Conservation (phyloP, 495 filamentous ascomycete genomes). For the Jackrogersella minutella region DNA sequence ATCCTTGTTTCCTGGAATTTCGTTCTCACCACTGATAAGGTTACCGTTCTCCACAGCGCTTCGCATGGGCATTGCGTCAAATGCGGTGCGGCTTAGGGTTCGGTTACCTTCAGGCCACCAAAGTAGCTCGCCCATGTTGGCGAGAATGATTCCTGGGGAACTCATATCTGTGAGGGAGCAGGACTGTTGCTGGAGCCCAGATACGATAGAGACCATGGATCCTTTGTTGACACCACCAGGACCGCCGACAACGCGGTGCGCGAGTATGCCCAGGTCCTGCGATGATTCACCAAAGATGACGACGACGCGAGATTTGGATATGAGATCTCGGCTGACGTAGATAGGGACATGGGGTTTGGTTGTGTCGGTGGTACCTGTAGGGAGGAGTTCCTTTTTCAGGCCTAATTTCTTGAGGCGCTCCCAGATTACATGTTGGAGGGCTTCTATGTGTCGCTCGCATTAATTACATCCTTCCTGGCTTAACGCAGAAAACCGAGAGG, state of each 20-base stretch:
- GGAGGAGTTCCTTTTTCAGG: slow-evolving; percentile 66
- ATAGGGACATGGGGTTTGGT: slow-evolving; percentile 71
- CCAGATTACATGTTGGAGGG: slow-evolving; percentile 66
- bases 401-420: slow-evolving; percentile 66
- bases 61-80: slow-evolving; percentile 61
- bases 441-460: too few species aligned
- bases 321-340: slow-evolving; percentile 65
- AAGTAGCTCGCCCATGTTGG: slow-evolving; percentile 74
- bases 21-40: slow-evolving; percentile 55
- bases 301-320: slow-evolving; percentile 68
- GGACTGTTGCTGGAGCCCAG: slow-evolving; percentile 54
- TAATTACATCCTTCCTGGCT: too few species aligned
- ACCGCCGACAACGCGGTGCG: slow-evolving; percentile 69
- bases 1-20: slow-evolving; percentile 61
- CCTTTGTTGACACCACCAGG: slow-evolving; percentile 69
- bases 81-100: slow-evolving; percentile 63
- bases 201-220: slow-evolving; percentile 68
- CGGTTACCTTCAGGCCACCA: slow-evolving; percentile 68
- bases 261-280: slow-evolving; percentile 78
- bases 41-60: slow-evolving; percentile 61
- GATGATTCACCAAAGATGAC: slow-evolving; percentile 73
- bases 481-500: too few species aligned
- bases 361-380: slow-evolving; percentile 53
- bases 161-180: slow-evolving; percentile 41
- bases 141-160: slow-evolving; percentile 66